Base-by-base conservation (phyloP, 148 eudicot species). In the Rhododendron ovatum region DNA sequence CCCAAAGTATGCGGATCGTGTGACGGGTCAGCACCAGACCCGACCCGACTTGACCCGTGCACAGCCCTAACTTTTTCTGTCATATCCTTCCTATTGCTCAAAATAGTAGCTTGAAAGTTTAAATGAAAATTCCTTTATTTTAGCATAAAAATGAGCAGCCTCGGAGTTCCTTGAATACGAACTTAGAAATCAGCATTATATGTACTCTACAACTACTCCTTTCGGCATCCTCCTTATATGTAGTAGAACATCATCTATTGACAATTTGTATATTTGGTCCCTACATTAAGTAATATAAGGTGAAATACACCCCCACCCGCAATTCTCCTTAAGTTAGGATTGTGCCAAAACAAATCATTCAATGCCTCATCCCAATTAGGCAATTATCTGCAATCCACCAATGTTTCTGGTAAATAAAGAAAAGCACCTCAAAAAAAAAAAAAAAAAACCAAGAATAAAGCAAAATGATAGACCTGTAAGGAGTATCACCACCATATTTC, bases 401-500 rank as follows among this genome's bases (percentile, higher is more conserved):
- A 76, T 37, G 24, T 76, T 18, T 41, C 50, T 76, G 43, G n/a
- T 20, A 17, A 39, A 41, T 41, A 17, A 17, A 15, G 22, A 51
- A 55, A 55, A 85, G 41, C 55, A 47, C 14, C 33, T 41, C 37
- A 13, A 6, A 48, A 35, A 41, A 84, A 63, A 22, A 63, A 22
- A 8, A 37, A 30, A 69, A 17, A 26, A 28, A 8, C 41, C 50
- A 43, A 47, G 48, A 63, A 67, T 78, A 43, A 26, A 63, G 67
- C 9, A 41, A 22, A 75, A 79, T 78, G 17, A 86, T 85, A 88
- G 50, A 95, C 98, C 96, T 96, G 92, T 96, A 96, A 10, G 98
- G 98, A 55, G 98, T 96, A 87, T 96, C 98, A 55, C 98, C 98
- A 0, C 98, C 98, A 90, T 91, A 96, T 85, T 96, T 96, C 92